These are phyloP conservation scores for Rhytidiadelphus loreus DNA, from an alignment of 225 moss, liverwort and hornwort genomes.

Conservation along the genomic window DNA sequence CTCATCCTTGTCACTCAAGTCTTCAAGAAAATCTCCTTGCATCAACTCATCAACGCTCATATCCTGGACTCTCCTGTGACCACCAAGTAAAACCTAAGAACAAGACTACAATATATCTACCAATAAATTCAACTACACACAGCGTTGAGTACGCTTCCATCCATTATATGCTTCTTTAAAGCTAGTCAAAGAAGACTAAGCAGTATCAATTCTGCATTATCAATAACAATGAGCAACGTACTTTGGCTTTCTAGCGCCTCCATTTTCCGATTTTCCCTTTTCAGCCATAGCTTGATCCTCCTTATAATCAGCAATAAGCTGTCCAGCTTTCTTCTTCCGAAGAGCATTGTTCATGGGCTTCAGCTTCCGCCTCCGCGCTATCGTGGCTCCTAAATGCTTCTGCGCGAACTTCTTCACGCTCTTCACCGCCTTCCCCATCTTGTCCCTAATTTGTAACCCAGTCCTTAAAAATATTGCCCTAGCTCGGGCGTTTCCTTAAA, in stretches of 20 bases:
- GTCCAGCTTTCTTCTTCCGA: slow-evolving; percentile 57
- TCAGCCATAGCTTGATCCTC: slow-evolving; percentile 34
- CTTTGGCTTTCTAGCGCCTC: slow-evolving; percentile 19
- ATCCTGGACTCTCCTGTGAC: slow-evolving; percentile 52
- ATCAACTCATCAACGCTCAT: slow-evolving; percentile 63
- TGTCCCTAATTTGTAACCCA: not conserved
- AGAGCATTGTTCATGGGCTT: slow-evolving; percentile 89
- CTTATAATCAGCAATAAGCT: slow-evolving; percentile 23
- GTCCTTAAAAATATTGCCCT: not conserved
- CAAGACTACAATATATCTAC: not conserved
- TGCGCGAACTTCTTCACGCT: slow-evolving; percentile 81
- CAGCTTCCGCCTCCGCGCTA: slow-evolving; percentile 72
- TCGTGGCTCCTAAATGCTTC: slow-evolving; percentile 75
- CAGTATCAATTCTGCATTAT: not conserved
- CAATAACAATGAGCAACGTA: not conserved
- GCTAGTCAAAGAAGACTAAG: not conserved
- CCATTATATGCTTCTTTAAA: not conserved
- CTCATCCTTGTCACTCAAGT: slow-evolving; percentile 35
- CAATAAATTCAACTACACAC: not conserved
- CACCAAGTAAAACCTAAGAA: not conserved
- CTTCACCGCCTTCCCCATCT: slow-evolving; percentile 67
- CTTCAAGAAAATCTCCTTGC: slow-evolving; percentile 50
- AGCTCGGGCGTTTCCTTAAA: not conserved
- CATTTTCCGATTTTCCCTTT: slow-evolving; percentile 11
- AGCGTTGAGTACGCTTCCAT: not conserved